Evolutionary conservation across 2,329 filamentous ascomycete genomes (phyloP).

Genomic region (Pestalotiopsis sp.): DNA sequence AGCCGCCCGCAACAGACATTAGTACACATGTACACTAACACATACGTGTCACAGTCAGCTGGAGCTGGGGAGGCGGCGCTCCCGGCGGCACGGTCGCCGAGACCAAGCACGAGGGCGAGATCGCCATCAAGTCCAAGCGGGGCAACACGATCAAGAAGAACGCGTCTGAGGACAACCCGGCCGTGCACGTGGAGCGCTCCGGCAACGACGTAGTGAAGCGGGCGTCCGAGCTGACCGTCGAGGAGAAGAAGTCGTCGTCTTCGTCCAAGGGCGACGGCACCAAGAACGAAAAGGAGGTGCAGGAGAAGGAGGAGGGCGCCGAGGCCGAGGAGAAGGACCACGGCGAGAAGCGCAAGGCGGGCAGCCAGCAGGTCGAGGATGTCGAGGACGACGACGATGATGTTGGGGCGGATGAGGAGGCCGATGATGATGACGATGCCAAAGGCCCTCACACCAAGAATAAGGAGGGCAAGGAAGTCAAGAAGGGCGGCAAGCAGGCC

Average conservation of each 20-base stretch:
- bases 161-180: slow-evolving; percentile 60
- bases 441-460: slow-evolving; percentile 17
- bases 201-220: slow-evolving; percentile 69
- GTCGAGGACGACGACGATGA: slow-evolving; percentile 5
- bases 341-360: slow-evolving; percentile 27
- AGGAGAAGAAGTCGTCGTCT: slow-evolving; percentile 38
- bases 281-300: background rate
- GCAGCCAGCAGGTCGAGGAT: slow-evolving; percentile 11
- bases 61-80: slow-evolving; percentile 59
- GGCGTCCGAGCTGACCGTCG: slow-evolving; percentile 60
- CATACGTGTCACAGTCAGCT: slow-evolving; percentile 52
- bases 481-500: slow-evolving; percentile 14
- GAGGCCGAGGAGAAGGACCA: slow-evolving; percentile 17
- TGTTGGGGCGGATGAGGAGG: slow-evolving; percentile 24
- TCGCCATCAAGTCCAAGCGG: slow-evolving; percentile 60
- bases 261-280: background rate
- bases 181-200: slow-evolving; percentile 57
- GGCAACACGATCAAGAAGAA: slow-evolving; percentile 68
- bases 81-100: slow-evolving; percentile 63
- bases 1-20: too few species aligned
- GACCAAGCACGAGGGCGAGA: slow-evolving; percentile 59
- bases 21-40: background rate
- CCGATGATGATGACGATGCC: slow-evolving; percentile 24
- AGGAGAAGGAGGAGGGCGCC: slow-evolving; percentile 17
- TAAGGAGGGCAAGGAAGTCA: slow-evolving; percentile 22